Base-by-base conservation (phyloP, 306 rosid species). In the Albizia julibrissin region DNA sequence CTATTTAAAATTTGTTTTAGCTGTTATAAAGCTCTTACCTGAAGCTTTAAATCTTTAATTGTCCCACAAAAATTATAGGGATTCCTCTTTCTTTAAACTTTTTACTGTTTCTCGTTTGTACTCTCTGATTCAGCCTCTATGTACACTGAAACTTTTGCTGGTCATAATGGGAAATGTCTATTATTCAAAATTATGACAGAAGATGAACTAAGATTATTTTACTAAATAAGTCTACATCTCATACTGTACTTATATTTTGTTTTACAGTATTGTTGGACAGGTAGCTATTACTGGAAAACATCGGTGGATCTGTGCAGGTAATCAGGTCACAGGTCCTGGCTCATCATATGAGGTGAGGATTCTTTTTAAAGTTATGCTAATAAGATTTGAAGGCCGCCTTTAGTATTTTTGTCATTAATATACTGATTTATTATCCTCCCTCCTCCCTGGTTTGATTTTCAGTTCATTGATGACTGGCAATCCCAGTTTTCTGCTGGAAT, bases 201-300 rank as follows among this genome's bases (percentile, higher is more conserved):
- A 22, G 56, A 70, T 70, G 56, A 43, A 22, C 75, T 22, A 22
- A 43, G 56, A 43, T 70, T 70, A 42, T 43, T 11, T 70, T 70
- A 12, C 75, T 22, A 8, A 42, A 22, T 42, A 43, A 11, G 37
- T 70, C 22, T 70, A 43, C n/a, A 22, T 43, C 37, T 24, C 58
- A 44, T 44, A 2, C 31, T 71, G 37, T 43, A 44, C 44, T 70
- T 29, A 44, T 59, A 49, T 84, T 83, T 74, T 42, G 75, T 46
- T 88, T 76, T 83, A 42, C 87, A 96, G 98, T 86, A 84, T 91
- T 85, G 97, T 96, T 86, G 97, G 98, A 78, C 94, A 94, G 84
- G 99, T 93, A 78, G 97, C 99, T 56, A 91, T 87, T 75, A 91
- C 94, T 10, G 97, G 98, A 83, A 92, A 89, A 83, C 91, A 96